Evolutionary conservation across 2,329 filamentous ascomycete species (phyloP).

Genomic region (Macrophomina pseudophaseolina): DNA sequence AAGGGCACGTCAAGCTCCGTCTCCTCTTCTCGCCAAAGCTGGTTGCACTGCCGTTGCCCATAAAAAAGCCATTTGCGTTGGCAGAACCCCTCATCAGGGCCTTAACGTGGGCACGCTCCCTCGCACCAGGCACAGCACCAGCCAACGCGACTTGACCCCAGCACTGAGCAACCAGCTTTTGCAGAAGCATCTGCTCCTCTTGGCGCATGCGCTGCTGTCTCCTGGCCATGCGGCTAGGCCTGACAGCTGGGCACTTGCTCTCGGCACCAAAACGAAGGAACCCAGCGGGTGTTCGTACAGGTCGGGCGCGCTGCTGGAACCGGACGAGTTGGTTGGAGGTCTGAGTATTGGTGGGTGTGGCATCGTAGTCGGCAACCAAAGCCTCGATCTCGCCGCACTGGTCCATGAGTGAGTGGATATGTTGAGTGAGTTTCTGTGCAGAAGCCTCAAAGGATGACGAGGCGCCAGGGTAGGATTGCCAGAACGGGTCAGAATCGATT

Average conservation of each 20-base stretch:
- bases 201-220: constrained; percentile 50
- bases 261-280: constrained; percentile 6
- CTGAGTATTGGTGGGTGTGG: constrained; percentile 34
- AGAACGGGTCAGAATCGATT: constrained; percentile 50
- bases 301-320: constrained; percentile 14
- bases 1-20: constrained; percentile 26
- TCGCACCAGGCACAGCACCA: constrained; percentile 4
- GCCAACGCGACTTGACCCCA: constrained; percentile 42
- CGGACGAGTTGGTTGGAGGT: constrained; percentile 20
- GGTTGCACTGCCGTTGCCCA: background rate
- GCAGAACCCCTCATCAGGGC: background rate
- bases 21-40: constrained; percentile 21
- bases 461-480: constrained; percentile 45
- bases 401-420: constrained; percentile 53
- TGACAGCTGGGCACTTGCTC: constrained; percentile 31
- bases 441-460: constrained; percentile 52
- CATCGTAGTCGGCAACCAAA: constrained; percentile 37
- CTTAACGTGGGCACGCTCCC: constrained; percentile 18
- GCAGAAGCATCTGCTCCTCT: constrained; percentile 51
- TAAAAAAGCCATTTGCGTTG: background rate
- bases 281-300: constrained; percentile 8
- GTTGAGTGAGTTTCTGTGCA: constrained; percentile 48
- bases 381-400: constrained; percentile 51
- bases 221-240: constrained; percentile 51
- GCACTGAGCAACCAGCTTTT: constrained; percentile 49